Conservation (phyloP, 1,284 basidiomycete species). For the Microbotryum saponariae region DNA sequence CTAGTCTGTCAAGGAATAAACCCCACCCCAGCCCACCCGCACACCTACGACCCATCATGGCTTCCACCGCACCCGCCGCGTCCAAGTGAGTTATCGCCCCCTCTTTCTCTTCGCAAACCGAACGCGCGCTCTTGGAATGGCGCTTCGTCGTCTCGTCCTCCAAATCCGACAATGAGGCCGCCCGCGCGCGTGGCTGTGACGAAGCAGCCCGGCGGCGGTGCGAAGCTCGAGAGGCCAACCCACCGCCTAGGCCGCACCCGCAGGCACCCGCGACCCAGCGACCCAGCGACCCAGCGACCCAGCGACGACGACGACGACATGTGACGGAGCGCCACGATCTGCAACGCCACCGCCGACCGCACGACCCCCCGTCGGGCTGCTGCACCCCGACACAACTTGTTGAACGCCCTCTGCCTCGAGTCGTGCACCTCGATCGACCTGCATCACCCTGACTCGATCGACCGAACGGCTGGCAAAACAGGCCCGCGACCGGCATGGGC, state of each 20-base stretch:
- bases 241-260: too few relatives aligned
- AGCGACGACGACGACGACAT: too few relatives aligned
- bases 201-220: not conserved
- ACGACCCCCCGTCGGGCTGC: too few relatives aligned
- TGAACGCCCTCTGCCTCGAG: too few relatives aligned
- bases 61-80: slow-evolving; percentile 23
- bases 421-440: too few relatives aligned
- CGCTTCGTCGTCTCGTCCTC: not conserved
- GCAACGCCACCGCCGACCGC: too few relatives aligned
- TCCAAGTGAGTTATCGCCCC: slow-evolving; percentile 20
- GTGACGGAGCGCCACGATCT: too few relatives aligned
- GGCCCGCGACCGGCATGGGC: too few relatives aligned
- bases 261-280: not conserved
- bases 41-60: slow-evolving; percentile 11
- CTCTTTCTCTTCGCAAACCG: not conserved
- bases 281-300: not conserved
- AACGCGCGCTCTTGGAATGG: not conserved
- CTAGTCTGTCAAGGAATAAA: too few relatives aligned
- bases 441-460: too few relatives aligned
- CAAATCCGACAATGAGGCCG: not conserved
- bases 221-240: not conserved
- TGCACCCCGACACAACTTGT: too few relatives aligned
- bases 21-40: not conserved
- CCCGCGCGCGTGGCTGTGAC: not conserved
- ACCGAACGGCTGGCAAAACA: too few relatives aligned